Evolutionary conservation across 75 land plant genomes (phyloP), one percentile per base, ranked within the genome.

Genomic region (Picea sitchensis): DNA sequence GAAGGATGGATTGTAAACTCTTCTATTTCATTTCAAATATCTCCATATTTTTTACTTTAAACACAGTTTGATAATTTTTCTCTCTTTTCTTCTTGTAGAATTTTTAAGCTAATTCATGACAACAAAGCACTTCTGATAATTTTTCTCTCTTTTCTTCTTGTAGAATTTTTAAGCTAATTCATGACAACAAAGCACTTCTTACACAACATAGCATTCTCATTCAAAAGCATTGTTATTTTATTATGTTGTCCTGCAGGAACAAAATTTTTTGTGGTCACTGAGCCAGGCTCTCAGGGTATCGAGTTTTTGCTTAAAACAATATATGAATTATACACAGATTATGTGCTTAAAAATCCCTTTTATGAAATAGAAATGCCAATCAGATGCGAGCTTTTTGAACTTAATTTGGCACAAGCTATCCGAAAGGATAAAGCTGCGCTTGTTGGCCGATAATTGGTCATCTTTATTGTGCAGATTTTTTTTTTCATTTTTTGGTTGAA

Each of bases 311-410:
- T 96, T 82, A 96, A 91, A 72, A 78, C 77, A 58, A 89, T 96
- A 94, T n/a, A n/a, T n/a, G n/a, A n/a, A n/a, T n/a, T n/a, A n/a
- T n/a, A n/a, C 82, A 92, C 94, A 1, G 97, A 96, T 78, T 94
- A 91, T 84, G 97, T 96, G 4, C 44, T 94, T 77, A 96, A 96
- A 76, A 96, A 94, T 81, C 99, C 99, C 31, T 96, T 96, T 82
- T 96, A 96, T 83, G 99, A 96, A 80, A 93, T 94, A 90, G 97
- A 96, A 81, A 96, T 92, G 99, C 93, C 99, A 3, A 93, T 95
- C 30, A 79, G 96, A 32, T 93, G 98, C 79, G 96, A 95, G 83
- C 94, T 95, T 5, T 95, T 94, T 79, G 94, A 93, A 65, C 77
- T 91, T 62, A 85, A 95, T 80, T 80, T 95, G 41, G 78, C 92